A percentile compares a stretch with the other conserved stretches of the same genome.
Evolutionary conservation across 441 rosid genomes (phyloP).

Genomic region (Populus hybrid): DNA sequence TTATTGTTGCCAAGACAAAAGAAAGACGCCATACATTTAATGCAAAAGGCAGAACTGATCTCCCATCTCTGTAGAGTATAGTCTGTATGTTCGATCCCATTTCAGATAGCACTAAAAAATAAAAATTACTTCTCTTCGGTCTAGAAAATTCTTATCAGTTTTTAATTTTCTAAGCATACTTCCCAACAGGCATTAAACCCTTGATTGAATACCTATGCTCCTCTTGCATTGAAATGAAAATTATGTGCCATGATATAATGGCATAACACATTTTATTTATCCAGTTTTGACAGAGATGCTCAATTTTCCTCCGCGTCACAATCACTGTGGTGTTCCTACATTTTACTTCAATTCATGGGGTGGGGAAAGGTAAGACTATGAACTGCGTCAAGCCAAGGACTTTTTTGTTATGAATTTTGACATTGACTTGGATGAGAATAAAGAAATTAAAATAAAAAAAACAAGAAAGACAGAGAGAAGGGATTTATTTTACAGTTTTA

Average conservation of each 20-base stretch:
- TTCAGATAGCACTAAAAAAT: background rate
- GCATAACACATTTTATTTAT: background rate
- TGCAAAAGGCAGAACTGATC: constrained; percentile 15
- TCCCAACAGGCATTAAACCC: background rate
- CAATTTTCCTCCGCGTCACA: background rate
- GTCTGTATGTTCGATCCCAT: background rate
- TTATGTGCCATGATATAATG: background rate
- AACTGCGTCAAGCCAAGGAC: background rate
- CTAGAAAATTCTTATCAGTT: background rate
- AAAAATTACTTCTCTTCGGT: background rate
- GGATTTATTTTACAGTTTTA: too few species aligned
- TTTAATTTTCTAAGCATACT: too few species aligned
- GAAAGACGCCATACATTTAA: constrained; percentile 22
- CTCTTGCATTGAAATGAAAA: background rate
- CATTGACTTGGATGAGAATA: background rate
- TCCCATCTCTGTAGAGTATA: background rate
- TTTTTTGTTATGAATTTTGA: background rate
- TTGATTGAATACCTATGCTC: background rate
- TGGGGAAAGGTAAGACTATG: background rate
- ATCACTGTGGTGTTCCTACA: background rate
- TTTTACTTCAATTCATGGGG: background rate
- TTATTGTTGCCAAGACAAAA: constrained; percentile 3
- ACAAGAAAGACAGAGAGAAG: too few species aligned
- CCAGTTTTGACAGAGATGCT: background rate
- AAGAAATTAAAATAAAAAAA: too few species aligned